Evolutionary conservation across 129 eudicot species (phyloP), one percentile per base, ranked within the genome.

Genomic region (Pittosporum tobira): DNA sequence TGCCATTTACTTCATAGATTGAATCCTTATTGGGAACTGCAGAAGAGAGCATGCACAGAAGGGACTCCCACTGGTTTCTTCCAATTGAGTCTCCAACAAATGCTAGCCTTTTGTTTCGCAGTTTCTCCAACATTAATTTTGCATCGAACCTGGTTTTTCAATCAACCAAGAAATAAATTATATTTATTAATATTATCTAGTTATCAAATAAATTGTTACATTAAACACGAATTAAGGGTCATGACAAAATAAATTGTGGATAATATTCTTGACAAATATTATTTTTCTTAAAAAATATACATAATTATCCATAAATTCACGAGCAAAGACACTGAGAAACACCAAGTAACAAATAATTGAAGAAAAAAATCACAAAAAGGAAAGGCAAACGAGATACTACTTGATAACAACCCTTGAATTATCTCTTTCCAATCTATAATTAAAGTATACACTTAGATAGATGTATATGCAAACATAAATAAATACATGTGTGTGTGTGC

Each of bases 21-120:
- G 74, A 69, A 44, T 72, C 79, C 51, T 79, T 77, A 64, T 75
- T 68, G 24, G 81, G 29, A 59, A 83, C 72, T 16, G 73, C 76
- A 52, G 96, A 76, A 31, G 94, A 76, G 19, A 93, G 73, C 90
- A 93, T 81, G 79, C 99, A 93, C 1, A 87, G 81, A 13, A 86
- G 77, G 25, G 97, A 90, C 66, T 90, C 95, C 95, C 95, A 90
- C 15, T 90, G 97, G 81, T 93, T 93, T 77, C 96, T 77, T 20
- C 96, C 96, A 5, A 93, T 93, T 3, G 99, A 93, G 55, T 93
- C 99, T 51, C 99, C 96, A 21, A 73, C 96, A 62, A 93, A 93
- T 3, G 76, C 99, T 21, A 87, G 44, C 19, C 94, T 79, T 57
- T 87, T 93, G 77, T 93, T 65, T 66, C 86, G 79, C 55, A 93